phyloP scores from a whole-genome alignment of 352 stramenopile species.

The Phytophthora citricola region DNA sequence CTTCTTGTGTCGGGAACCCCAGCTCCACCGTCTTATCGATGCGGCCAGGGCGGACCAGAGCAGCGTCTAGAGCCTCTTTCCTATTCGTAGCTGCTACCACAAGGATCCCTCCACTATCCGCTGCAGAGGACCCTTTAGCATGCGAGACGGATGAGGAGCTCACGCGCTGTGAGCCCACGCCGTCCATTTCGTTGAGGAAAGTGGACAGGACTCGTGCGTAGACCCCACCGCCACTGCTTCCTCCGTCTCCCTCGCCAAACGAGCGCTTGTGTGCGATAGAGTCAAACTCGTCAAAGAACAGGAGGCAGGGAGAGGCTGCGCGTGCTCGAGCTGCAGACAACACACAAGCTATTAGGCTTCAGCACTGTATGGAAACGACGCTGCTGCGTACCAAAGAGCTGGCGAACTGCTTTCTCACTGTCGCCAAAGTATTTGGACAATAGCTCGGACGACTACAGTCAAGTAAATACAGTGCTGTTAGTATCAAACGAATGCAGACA shows the following conservation, averaged over 20 bases:
- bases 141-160: conserved; percentile 25
- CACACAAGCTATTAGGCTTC: conserved; percentile 7
- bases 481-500: not conserved
- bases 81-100: conserved; percentile 83
- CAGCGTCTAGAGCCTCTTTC: conserved; percentile 69
- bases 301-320: conserved; percentile 69
- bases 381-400: conserved; percentile 71
- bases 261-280: conserved; percentile 82
- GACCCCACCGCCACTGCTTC: conserved; percentile 55
- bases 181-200: conserved; percentile 89
- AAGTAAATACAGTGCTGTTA: conserved; percentile 12
- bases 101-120: conserved; percentile 50
- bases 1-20: conserved; percentile 52
- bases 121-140: conserved; percentile 6
- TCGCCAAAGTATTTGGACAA: conserved; percentile 91
- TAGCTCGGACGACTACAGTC: conserved; percentile 73
- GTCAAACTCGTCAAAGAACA: conserved; percentile 91
- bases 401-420: conserved; percentile 81
- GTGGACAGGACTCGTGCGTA: conserved; percentile 85
- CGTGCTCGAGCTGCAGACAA: conserved; percentile 63
- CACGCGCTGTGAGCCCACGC: conserved; percentile 52
- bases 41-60: conserved; percentile 76
- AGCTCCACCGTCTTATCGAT: conserved; percentile 81
- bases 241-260: conserved; percentile 54
- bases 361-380: not conserved